phyloP scores from a whole-genome alignment of 768 basidiomycete genomes.

The Termitomyces sp. region DNA sequence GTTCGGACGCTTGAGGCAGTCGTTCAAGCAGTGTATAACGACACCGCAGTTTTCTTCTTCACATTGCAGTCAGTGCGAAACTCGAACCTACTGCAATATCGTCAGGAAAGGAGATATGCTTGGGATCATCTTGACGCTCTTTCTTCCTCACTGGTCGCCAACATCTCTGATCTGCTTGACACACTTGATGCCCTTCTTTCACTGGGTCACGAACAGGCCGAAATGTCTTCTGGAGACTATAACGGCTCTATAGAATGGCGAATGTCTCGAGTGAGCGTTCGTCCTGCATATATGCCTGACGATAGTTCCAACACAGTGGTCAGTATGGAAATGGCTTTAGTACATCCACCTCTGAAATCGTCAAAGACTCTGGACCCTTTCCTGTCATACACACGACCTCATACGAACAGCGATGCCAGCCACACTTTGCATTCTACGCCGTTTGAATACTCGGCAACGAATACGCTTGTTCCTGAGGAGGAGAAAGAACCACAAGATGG shows the following conservation, averaged over 20 bases:
- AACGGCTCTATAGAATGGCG: conserved; percentile 74
- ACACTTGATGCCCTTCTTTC: conserved; percentile 57
- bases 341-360: conserved; percentile 4
- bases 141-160: conserved; percentile 45
- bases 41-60: conserved; percentile 53
- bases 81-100: conserved; percentile 23
- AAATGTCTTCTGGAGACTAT: conserved; percentile 64
- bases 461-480: conserved; percentile 7
- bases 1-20: conserved; percentile 66
- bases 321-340: conserved; percentile 44
- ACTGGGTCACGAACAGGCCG: conserved; percentile 67
- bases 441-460: neutral
- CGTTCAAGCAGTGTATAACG: conserved; percentile 72
- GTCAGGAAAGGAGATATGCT: conserved; percentile 25
- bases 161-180: conserved; percentile 49
- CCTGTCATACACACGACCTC: conserved; percentile 12
- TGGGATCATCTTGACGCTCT: conserved; percentile 47
- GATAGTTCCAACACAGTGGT: conserved; percentile 37
- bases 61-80: conserved; percentile 49
- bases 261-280: conserved; percentile 59
- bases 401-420: conserved; percentile 17
- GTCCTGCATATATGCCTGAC: conserved; percentile 30
- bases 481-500: conserved; percentile 15
- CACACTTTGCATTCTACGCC: conserved; percentile 1
- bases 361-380: conserved; percentile 1